A percentile compares a stretch with the other conserved stretches of the same genome.
These are phyloP conservation scores for Aspergillus piperis DNA, from an alignment of 2,329 filamentous ascomycete genomes.

Conservation along the genomic window DNA sequence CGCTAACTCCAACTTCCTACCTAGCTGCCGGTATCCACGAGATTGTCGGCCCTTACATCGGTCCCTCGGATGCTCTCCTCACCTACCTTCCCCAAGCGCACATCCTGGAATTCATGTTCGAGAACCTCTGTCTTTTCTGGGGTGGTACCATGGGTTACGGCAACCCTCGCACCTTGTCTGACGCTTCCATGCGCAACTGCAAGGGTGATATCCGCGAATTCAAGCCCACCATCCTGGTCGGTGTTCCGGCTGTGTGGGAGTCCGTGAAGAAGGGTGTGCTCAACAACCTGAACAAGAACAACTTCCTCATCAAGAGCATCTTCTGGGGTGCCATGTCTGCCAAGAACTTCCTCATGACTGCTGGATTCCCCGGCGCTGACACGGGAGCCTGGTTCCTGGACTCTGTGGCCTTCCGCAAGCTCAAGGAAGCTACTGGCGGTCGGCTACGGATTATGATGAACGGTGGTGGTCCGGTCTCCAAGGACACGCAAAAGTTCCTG, in stretches of 20 bases:
- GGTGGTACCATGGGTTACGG: slow-evolving; percentile 93
- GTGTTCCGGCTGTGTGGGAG: slow-evolving; percentile 96
- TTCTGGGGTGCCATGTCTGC: slow-evolving; percentile 71
- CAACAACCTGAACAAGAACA: slow-evolving; percentile 71
- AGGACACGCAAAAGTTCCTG: slow-evolving; percentile 85
- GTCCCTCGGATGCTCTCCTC: slow-evolving; percentile 74
- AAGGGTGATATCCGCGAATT: slow-evolving; percentile 92
- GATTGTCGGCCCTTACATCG: slow-evolving; percentile 76
- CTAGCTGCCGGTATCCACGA: slow-evolving; percentile 76
- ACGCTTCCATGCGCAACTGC: slow-evolving; percentile 83
- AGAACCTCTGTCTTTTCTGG: slow-evolving; percentile 86
- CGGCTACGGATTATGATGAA: slow-evolving; percentile 88
- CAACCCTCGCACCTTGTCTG: slow-evolving; percentile 83
- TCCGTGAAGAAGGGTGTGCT: slow-evolving; percentile 94
- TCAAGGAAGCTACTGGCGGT: slow-evolving; percentile 87
- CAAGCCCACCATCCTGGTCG: slow-evolving; percentile 83
- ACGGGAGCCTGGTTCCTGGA: slow-evolving; percentile 70
- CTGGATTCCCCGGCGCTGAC: slow-evolving; percentile 51
- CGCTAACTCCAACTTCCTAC: slow-evolving; percentile 13
- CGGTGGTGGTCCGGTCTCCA: slow-evolving; percentile 85
- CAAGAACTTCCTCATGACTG: slow-evolving; percentile 61
- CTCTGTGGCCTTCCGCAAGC: slow-evolving; percentile 83
- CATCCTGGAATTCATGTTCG: slow-evolving; percentile 94
- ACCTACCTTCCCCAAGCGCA: slow-evolving; percentile 94
- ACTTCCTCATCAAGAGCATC: slow-evolving; percentile 69